These are phyloP conservation scores for Mycena crocata DNA, from an alignment of 768 basidiomycete species.

Conservation along the genomic window DNA sequence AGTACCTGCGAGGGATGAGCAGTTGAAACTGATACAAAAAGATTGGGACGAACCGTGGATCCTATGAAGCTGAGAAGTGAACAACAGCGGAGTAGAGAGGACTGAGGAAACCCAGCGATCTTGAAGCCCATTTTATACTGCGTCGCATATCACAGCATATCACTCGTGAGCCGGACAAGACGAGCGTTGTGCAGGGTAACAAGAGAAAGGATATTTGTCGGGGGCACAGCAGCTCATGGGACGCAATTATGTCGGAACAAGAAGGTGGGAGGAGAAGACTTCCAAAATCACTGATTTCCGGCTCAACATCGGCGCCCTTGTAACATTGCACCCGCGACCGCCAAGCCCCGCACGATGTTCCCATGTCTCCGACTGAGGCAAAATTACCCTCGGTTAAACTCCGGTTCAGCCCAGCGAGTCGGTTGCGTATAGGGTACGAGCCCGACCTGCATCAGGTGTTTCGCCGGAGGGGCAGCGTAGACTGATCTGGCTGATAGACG, in stretches of 20 bases:
- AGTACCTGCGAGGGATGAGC: neutral
- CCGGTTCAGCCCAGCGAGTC: neutral
- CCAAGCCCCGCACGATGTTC: neutral
- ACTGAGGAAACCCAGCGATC: neutral
- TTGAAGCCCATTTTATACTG: conserved; percentile 14
- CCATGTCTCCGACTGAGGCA: neutral
- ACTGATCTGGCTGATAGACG: too few species aligned
- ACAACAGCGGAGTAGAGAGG: conserved; percentile 19
- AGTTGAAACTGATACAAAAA: neutral
- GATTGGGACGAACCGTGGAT: conserved; percentile 10
- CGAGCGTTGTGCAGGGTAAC: neutral
- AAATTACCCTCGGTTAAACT: conserved; percentile 5
- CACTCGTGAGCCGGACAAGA: conserved; percentile 14
- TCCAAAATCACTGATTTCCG: conserved; percentile 10
- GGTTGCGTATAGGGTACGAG: neutral
- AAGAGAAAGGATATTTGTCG: conserved; percentile 23
- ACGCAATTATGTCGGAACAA: conserved; percentile 23
- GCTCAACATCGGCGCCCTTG: conserved; percentile 1
- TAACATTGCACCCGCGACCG: neutral
- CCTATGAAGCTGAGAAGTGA: conserved; percentile 13
- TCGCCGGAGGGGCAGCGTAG: neutral
- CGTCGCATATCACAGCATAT: neutral
- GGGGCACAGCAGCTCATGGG: neutral
- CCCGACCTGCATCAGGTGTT: neutral
- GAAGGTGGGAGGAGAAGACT: neutral